Percentiles rank a stretch among this genome's conserved stretches.
Conservation (phyloP, 2,329 filamentous ascomycete genomes). For the Ophiosphaerella korrae region DNA sequence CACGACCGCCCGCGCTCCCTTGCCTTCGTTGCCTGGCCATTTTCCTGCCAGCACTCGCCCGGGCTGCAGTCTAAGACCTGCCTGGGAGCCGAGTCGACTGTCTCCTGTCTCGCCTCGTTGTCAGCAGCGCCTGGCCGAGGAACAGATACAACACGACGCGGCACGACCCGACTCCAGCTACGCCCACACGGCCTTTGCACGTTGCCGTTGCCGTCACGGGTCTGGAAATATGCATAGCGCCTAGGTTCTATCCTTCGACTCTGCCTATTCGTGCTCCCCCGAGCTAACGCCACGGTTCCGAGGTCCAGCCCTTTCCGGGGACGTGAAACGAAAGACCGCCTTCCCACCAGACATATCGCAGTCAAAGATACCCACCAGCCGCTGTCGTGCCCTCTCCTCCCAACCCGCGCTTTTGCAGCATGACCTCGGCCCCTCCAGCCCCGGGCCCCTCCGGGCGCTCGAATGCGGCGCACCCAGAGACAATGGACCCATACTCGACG, state of each 20-base stretch:
- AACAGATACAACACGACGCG: constrained; percentile 1
- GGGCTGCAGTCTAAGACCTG: not conserved
- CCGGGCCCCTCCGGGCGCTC: constrained; percentile 32
- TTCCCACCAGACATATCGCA: not conserved
- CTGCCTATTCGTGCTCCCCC: constrained; percentile 10
- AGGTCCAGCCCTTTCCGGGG: constrained; percentile 7
- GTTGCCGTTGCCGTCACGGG: constrained; percentile 5
- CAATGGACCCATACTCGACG: constrained; percentile 46
- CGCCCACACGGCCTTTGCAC: constrained; percentile 2
- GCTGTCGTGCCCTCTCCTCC: not conserved
- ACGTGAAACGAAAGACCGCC: constrained; percentile 1
- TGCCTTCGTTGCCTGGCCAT: not conserved
- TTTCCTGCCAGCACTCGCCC: not conserved
- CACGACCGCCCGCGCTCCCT: not conserved
- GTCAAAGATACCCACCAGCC: not conserved
- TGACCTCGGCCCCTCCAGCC: constrained; percentile 34
- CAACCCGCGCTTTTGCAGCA: constrained; percentile 20
- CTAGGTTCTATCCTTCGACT: constrained; percentile 2
- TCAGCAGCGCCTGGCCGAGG: constrained; percentile 6
- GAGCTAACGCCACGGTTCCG: constrained; percentile 14
- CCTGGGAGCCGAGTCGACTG: not conserved
- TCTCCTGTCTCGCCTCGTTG: constrained; percentile 1
- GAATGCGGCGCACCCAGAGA: constrained; percentile 30
- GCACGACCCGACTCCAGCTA: constrained; percentile 3
- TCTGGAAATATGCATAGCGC: constrained; percentile 16